These are phyloP conservation scores for Bruguiera gymnorhiza DNA, from an alignment of 345 rosid species.

Conservation along the genomic window DNA sequence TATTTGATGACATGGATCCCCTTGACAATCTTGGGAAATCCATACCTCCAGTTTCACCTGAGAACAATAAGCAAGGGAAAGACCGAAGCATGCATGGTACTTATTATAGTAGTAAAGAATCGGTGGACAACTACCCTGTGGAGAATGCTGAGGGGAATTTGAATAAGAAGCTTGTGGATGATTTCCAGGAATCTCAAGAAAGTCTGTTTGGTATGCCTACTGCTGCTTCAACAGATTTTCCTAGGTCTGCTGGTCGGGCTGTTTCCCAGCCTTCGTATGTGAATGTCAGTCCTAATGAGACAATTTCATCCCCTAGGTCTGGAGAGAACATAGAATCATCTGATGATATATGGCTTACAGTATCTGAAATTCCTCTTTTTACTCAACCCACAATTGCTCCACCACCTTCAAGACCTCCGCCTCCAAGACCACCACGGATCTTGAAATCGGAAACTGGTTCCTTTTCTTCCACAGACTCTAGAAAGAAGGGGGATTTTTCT, in stretches of 20 bases:
- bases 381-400: slow-evolving; percentile 80
- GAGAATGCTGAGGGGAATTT: slow-evolving; percentile 38
- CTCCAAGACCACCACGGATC: slow-evolving; percentile 74
- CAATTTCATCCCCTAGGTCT: slow-evolving; percentile 41
- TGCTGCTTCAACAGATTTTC: slow-evolving; percentile 32
- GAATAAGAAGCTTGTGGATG: slow-evolving; percentile 41
- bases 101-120: slow-evolving; percentile 38
- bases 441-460: slow-evolving; percentile 39
- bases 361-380: slow-evolving; percentile 87
- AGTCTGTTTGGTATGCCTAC: slow-evolving; percentile 40
- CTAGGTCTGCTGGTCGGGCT: slow-evolving; percentile 37
- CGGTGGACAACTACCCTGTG: slow-evolving; percentile 31
- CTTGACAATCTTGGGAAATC: slow-evolving; percentile 59
- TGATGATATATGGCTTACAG: slow-evolving; percentile 88
- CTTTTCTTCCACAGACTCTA: slow-evolving; percentile 35
- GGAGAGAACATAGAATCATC: slow-evolving; percentile 53
- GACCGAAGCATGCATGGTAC: slow-evolving; percentile 41
- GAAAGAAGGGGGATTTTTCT: slow-evolving; percentile 53
- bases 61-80: slow-evolving; percentile 41
- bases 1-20: slow-evolving; percentile 63
- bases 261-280: slow-evolving; percentile 45
- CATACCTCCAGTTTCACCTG: slow-evolving; percentile 42
- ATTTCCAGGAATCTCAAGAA: slow-evolving; percentile 46
- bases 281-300: slow-evolving; percentile 34
- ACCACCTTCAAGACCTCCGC: slow-evolving; percentile 98